phyloP scores from a whole-genome alignment of 352 stramenopile genomes.

The Phytopythium ostracodes region DNA sequence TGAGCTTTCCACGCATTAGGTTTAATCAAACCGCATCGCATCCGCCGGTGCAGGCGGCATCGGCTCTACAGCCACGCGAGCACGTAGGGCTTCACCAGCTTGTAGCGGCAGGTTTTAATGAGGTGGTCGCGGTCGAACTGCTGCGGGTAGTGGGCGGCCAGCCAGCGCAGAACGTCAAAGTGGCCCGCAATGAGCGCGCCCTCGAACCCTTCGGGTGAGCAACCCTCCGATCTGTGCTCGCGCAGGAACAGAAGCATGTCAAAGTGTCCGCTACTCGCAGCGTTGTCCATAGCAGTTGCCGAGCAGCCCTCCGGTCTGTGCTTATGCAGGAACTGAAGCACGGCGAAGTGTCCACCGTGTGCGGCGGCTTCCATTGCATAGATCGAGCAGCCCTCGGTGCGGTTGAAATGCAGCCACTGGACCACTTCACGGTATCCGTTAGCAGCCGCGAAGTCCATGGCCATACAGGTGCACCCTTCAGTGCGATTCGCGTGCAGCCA shows the following conservation, averaged over 20 bases:
- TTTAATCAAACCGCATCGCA: too few species aligned
- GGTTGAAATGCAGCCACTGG: slow-evolving; percentile 14
- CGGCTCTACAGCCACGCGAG: not conserved
- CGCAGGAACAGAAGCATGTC: not conserved
- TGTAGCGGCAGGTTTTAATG: not conserved
- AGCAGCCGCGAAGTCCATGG: slow-evolving; percentile 13
- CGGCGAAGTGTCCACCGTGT: not conserved
- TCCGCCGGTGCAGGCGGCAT: not conserved
- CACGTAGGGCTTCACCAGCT: not conserved
- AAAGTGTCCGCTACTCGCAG: not conserved
- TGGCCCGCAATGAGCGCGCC: not conserved
- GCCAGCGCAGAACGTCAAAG: not conserved
- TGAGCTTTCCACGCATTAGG: too few species aligned
- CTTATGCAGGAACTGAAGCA: not conserved
- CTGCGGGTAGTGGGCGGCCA: not conserved
- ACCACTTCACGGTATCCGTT: slow-evolving; percentile 16
- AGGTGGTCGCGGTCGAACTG: not conserved
- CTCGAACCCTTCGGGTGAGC: not conserved
- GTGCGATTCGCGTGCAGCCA: slow-evolving; percentile 8
- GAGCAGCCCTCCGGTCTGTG: not conserved
- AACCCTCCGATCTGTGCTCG: not conserved
- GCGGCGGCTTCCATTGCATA: not conserved
- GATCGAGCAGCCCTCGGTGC: not conserved
- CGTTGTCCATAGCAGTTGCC: not conserved
- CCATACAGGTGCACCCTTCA: slow-evolving; percentile 16